Evolutionary conservation across 2,329 filamentous ascomycete genomes (phyloP).

Genomic region (Paecilomyces dactylethromorphus): DNA sequence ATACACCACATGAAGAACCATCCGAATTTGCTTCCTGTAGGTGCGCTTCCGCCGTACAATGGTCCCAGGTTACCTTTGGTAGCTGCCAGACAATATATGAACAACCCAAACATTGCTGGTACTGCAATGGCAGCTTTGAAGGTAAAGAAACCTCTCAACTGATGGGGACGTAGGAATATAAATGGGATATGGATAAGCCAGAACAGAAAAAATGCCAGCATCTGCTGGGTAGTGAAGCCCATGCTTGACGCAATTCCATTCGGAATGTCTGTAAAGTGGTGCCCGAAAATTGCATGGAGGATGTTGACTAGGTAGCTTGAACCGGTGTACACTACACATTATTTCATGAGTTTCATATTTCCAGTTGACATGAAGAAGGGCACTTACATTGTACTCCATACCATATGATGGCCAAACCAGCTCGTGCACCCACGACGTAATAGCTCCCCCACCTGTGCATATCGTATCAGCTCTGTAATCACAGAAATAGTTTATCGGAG

Average conservation of each 20-base stretch:
- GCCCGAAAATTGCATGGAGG: conserved; percentile 25
- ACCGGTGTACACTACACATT: conserved; percentile 9
- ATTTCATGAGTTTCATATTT: conserved; percentile 1
- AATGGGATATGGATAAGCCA: conserved; percentile 38
- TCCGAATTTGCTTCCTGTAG: conserved; percentile 6
- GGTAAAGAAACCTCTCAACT: conserved; percentile 40
- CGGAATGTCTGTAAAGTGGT: conserved; percentile 22
- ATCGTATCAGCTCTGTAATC: neutral
- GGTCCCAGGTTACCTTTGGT: conserved; percentile 27
- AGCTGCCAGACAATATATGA: conserved; percentile 36
- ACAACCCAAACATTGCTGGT: conserved; percentile 30
- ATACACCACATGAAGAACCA: conserved; percentile 37
- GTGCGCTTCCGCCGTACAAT: conserved; percentile 12
- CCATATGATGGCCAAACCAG: conserved; percentile 36
- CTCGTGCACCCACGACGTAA: conserved; percentile 37
- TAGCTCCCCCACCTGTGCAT: conserved; percentile 24
- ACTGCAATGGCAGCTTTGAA: conserved; percentile 37
- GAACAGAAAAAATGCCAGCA: conserved; percentile 33
- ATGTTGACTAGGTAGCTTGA: conserved; percentile 15
- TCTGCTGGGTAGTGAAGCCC: conserved; percentile 25
- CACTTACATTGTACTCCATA: conserved; percentile 23
- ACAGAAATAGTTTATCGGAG: neutral
- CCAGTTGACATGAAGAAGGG: conserved; percentile 1
- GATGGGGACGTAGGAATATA: conserved; percentile 38
- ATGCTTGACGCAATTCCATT: conserved; percentile 26